Conservation (phyloP, 805 yeast species). For the Candida orba region DNA sequence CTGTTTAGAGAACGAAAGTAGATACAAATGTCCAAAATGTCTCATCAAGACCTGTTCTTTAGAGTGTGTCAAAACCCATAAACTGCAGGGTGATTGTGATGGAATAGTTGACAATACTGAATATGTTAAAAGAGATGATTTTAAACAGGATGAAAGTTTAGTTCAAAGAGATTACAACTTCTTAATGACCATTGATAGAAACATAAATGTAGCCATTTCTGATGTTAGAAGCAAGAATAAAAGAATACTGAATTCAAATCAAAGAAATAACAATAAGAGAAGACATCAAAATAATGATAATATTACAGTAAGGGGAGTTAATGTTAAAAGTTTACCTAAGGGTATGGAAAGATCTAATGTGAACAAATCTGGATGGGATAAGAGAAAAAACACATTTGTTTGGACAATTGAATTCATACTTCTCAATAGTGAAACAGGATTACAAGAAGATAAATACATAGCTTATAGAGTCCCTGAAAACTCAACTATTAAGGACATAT, state of each 20-base stretch:
- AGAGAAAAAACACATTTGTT: constrained; percentile 47
- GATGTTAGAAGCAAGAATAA: constrained; percentile 41
- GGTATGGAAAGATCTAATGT: constrained; percentile 65
- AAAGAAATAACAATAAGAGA: constrained; percentile 5
- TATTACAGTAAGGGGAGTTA: constrained; percentile 50
- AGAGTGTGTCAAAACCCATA: constrained; percentile 66
- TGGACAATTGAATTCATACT: constrained; percentile 81
- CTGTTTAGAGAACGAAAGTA: constrained; percentile 36
- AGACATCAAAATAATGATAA: constrained; percentile 3
- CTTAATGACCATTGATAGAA: constrained; percentile 50
- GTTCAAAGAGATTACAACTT: constrained; percentile 82
- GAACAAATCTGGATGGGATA: constrained; percentile 69
- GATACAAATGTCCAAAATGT: constrained; percentile 83
- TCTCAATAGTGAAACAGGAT: constrained; percentile 24
- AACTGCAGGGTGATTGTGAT: constrained; percentile 50
- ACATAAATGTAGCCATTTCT: constrained; percentile 47
- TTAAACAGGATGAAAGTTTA: constrained; percentile 30
- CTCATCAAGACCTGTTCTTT: constrained; percentile 58
- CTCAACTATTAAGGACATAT: constrained; percentile 21
- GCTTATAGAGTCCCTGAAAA: constrained; percentile 31
- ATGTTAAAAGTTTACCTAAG: constrained; percentile 52
- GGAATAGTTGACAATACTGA: constrained; percentile 58
- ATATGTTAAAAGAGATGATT: constrained; percentile 42
- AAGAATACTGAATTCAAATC: constrained; percentile 27
- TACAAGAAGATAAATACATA: constrained; percentile 28